Evolutionary conservation across 768 basidiomycete species (phyloP).

Genomic region (Podaxis rugospora): DNA sequence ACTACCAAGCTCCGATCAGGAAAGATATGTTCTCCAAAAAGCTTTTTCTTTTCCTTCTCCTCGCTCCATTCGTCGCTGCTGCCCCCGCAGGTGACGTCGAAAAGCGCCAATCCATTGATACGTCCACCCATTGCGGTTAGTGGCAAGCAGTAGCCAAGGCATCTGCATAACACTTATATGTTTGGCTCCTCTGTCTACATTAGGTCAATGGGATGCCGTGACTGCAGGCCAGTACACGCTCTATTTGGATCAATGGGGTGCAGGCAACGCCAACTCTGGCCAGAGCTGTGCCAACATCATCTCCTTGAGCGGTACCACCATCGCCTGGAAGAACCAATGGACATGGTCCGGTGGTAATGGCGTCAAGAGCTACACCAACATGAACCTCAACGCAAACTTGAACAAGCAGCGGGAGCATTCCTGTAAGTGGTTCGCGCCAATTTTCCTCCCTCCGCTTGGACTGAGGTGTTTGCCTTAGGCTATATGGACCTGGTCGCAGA

Average conservation of each 20-base stretch:
- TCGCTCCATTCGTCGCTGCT: conserved; percentile 25
- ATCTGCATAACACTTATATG: background rate
- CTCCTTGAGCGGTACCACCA: conserved; percentile 33
- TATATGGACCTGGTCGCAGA: conserved; percentile 54
- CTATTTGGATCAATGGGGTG: conserved; percentile 45
- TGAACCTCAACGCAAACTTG: conserved; percentile 44
- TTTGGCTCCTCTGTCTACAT: background rate
- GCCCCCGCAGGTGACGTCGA: conserved; percentile 25
- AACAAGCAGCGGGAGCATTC: conserved; percentile 49
- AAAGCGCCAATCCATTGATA: conserved; percentile 29
- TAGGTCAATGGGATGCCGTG: conserved; percentile 52
- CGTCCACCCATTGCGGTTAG: conserved; percentile 33
- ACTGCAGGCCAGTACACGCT: conserved; percentile 43
- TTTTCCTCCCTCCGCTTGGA: background rate
- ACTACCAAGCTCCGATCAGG: background rate
- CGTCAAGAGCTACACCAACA: conserved; percentile 62
- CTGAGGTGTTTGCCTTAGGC: conserved; percentile 29
- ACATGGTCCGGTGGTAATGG: conserved; percentile 46
- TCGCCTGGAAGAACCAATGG: conserved; percentile 52
- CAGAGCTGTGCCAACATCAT: conserved; percentile 46
- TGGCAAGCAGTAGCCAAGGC: background rate
- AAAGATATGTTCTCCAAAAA: conserved; percentile 19
- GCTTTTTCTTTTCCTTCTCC: conserved; percentile 23
- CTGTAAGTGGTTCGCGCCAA: conserved; percentile 32
- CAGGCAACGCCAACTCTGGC: conserved; percentile 37